Conservation (phyloP, 345 rosid genomes). For the Camelina laxa region DNA sequence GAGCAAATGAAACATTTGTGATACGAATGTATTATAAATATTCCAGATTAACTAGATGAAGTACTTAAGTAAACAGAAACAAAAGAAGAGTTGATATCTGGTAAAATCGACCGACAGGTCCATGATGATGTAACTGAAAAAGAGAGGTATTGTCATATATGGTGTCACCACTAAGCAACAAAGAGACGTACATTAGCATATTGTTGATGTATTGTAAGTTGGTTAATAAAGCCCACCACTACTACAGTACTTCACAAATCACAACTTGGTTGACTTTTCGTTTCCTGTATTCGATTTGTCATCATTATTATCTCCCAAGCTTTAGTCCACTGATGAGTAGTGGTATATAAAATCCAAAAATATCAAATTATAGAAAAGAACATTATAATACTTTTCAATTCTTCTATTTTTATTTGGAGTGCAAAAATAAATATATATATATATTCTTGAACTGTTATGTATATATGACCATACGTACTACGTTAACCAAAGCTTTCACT, state of each 20-base stretch:
- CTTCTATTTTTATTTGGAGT: neutral
- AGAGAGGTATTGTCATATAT: constrained; percentile 38
- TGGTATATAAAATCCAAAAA: constrained; percentile 14
- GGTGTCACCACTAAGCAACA: constrained; percentile 37
- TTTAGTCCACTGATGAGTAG: constrained; percentile 25
- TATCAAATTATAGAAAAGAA: constrained; percentile 20
- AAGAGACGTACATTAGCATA: constrained; percentile 31
- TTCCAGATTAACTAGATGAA: neutral
- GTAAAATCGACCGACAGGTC: constrained; percentile 33
- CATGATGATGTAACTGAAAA: constrained; percentile 28
- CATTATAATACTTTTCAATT: constrained; percentile 20
- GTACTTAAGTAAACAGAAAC: neutral
- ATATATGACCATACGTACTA: neutral
- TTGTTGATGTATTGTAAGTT: constrained; percentile 40
- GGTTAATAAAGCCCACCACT: constrained; percentile 40
- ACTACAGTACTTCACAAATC: neutral
- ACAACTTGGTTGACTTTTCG: constrained; percentile 37
- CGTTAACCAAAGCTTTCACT: neutral
- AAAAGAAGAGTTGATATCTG: constrained; percentile 6
- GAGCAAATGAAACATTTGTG: neutral
- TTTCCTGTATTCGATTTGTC: constrained; percentile 18
- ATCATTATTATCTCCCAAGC: constrained; percentile 30
- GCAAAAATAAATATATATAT: neutral
- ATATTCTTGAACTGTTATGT: neutral
- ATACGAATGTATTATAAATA: neutral